Evolutionary conservation across 352 stramenopile genomes (phyloP), one percentile per base, ranked within the genome.

Genomic region (Phytophthora cryptogea): DNA sequence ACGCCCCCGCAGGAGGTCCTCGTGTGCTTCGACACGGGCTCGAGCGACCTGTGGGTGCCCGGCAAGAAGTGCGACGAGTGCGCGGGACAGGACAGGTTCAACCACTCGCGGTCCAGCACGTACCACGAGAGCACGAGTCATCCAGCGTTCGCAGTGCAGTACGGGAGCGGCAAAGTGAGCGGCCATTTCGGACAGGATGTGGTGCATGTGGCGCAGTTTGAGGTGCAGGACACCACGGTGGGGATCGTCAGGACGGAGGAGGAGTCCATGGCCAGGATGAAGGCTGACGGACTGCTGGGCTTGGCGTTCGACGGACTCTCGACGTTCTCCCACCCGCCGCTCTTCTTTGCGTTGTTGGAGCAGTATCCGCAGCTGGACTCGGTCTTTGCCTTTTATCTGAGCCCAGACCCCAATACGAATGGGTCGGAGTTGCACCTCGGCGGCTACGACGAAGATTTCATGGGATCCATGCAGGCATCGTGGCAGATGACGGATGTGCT

Each of bases 361-460:
- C 84, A 94, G 50, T 78, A 90, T 41, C 70, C 78, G 0, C 48
- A 74, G 9, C 33, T 94, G 32, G 73, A 90, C 53, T 79, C 87
- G 2, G 82, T 98, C 6, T 99, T 99, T 75, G 89, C 95, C 13
- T 99, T 99, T 70, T 98, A 97, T 61, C 69, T 99, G 51, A 97
- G 89, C 32, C 88, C 96, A 40, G 82, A 98, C 30, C 72, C 77
- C 5, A 91, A 91, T 58, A 72, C 73, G 7, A 78, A 78, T 31
- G 84, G 84, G n/a, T 94, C 84, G 37, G 64, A 89, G 49, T 62
- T 94, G 28, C 80, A 92, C 46, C 50, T 94, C 13, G 84, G 84
- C 26, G 84, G 84, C 43, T 90, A 78, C 43, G 84, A 94, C 45
- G 44, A 73, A 10, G 59, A 63, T 0, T 83, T 76, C 23, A 79